These are phyloP conservation scores for Papilionanthe hybrid DNA, from an alignment of 116 monocot species.

Conservation along the genomic window DNA sequence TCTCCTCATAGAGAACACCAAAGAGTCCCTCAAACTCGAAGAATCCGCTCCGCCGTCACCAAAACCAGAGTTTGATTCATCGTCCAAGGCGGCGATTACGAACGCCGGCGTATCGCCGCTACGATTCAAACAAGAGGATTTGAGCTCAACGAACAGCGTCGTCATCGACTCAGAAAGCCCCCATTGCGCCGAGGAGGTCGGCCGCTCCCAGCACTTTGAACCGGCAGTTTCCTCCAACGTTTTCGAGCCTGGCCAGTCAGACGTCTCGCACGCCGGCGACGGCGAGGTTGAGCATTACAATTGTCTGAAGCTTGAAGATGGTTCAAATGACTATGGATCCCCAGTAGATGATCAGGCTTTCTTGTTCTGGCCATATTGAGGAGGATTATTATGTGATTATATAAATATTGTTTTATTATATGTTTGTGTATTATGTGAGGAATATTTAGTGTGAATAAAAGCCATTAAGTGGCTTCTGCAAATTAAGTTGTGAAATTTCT, in stretches of 20 bases:
- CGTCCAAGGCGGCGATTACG: neutral
- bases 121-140: constrained; percentile 45
- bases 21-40: constrained; percentile 5
- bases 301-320: constrained; percentile 34
- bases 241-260: constrained; percentile 27
- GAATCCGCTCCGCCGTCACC: neutral
- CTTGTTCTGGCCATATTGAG: constrained; percentile 38
- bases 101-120: neutral
- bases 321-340: constrained; percentile 19
- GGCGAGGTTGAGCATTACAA: constrained; percentile 13
- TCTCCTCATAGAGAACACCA: constrained; percentile 11
- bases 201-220: constrained; percentile 4
- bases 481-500: neutral
- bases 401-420: neutral
- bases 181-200: constrained; percentile 12
- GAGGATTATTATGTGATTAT: neutral
- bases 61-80: neutral
- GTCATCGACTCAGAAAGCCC: constrained; percentile 38
- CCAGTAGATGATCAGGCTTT: constrained; percentile 36
- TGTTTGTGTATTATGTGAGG: neutral
- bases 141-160: constrained; percentile 41
- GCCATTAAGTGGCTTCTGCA: constrained; percentile 6
- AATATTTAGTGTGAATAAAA: neutral
- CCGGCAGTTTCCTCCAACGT: constrained; percentile 21
- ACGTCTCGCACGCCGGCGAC: constrained; percentile 25